phyloP scores from a whole-genome alignment of 257 asterid genomes.

The Vinca minor region DNA sequence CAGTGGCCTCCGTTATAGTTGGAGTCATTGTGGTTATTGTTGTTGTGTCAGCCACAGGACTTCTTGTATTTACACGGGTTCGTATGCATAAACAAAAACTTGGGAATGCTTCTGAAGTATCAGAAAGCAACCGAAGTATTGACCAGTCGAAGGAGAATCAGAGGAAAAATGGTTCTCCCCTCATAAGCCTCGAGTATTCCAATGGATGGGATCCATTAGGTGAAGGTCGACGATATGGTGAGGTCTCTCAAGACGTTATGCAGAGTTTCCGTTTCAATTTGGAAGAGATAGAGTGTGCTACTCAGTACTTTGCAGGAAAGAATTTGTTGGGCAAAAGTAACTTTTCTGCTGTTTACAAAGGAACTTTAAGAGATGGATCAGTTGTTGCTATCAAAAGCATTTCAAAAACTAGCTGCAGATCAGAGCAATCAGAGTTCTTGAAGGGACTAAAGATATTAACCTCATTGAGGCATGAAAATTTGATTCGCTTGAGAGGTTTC shows the following conservation, averaged over 20 bases:
- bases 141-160: constrained; percentile 40
- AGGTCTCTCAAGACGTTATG: constrained; percentile 52
- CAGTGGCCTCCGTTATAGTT: constrained; percentile 50
- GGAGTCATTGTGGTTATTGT: constrained; percentile 43
- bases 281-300: constrained; percentile 78
- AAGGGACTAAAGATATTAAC: constrained; percentile 53
- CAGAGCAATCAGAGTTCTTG: constrained; percentile 82
- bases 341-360: constrained; percentile 57
- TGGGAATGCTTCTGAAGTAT: constrained; percentile 26
- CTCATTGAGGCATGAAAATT: constrained; percentile 67
- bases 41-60: constrained; percentile 35
- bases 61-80: constrained; percentile 35
- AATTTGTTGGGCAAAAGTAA: constrained; percentile 65
- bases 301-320: constrained; percentile 72
- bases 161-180: constrained; percentile 76
- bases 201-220: constrained; percentile 91
- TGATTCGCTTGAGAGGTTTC: constrained; percentile 72
- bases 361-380: constrained; percentile 74
- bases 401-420: constrained; percentile 72
- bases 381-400: constrained; percentile 65
- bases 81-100: constrained; percentile 58
- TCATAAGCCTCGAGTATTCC: constrained; percentile 78
- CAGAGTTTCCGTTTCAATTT: constrained; percentile 59
- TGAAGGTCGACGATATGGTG: constrained; percentile 67
- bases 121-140: constrained; percentile 33